Percentiles rank a stretch among this genome's conserved stretches.
These are phyloP conservation scores for Chaetomiaceae sp. DNA, from an alignment of 2,329 filamentous ascomycete genomes.

Conservation along the genomic window DNA sequence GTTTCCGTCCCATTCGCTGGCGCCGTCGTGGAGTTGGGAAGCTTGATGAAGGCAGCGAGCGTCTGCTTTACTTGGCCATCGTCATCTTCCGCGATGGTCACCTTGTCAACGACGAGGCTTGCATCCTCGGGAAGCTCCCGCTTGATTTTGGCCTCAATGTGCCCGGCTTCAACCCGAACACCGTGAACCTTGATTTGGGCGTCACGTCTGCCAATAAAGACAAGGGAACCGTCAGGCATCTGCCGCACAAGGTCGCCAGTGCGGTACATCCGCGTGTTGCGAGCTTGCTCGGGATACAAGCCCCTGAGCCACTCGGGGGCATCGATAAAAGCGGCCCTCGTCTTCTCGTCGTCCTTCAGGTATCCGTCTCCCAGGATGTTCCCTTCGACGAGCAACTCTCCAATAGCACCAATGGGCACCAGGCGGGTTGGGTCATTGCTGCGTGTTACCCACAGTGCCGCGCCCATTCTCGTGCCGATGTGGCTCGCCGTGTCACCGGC, in stretches of 20 bases:
- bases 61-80: not conserved
- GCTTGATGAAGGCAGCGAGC: not conserved
- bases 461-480: conserved; percentile 22
- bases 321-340: conserved; percentile 40
- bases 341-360: conserved; percentile 42
- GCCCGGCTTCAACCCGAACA: conserved; percentile 42
- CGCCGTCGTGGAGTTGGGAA: not conserved
- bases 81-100: not conserved
- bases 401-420: conserved; percentile 29
- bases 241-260: conserved; percentile 41
- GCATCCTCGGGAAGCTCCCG: not conserved
- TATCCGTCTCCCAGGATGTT: conserved; percentile 47
- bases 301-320: conserved; percentile 35
- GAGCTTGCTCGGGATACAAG: not conserved
- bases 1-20: too few relatives aligned
- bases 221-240: conserved; percentile 31
- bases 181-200: conserved; percentile 51
- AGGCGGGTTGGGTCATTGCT: conserved; percentile 26
- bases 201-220: conserved; percentile 45
- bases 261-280: conserved; percentile 33
- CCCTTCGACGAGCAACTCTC: conserved; percentile 37
- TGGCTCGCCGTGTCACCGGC: not conserved
- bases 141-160: conserved; percentile 27
- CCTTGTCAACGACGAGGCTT: not conserved
- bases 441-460: conserved; percentile 31